Conservation (phyloP, 2,329 filamentous ascomycete genomes). For the Xylaria sp. region DNA sequence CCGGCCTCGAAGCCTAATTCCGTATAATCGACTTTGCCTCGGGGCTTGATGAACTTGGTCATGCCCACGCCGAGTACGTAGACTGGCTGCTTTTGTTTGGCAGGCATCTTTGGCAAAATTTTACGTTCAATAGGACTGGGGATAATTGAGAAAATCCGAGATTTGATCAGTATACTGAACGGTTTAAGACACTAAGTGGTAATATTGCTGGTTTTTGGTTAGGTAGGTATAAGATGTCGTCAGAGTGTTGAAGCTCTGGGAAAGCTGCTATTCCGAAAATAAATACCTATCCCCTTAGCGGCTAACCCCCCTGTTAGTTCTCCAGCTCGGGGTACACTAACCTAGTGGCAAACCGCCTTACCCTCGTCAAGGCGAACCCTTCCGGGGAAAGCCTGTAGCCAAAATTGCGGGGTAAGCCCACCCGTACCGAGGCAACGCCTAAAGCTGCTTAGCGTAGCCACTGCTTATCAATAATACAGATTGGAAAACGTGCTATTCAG, state of each 20-base stretch:
- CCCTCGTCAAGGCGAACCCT: not conserved
- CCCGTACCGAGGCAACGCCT: conserved; percentile 17
- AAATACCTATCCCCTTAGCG: not conserved
- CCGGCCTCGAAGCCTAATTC: conserved; percentile 94
- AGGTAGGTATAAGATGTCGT: not conserved
- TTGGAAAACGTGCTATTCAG: too few species aligned
- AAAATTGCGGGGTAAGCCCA: conserved; percentile 10
- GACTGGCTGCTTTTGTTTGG: conserved; percentile 63
- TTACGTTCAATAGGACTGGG: not conserved
- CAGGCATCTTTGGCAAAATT: conserved; percentile 55
- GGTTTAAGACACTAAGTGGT: not conserved
- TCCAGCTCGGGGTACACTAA: not conserved
- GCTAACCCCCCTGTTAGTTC: not conserved
- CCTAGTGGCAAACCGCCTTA: conserved; percentile 8
- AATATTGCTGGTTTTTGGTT: not conserved
- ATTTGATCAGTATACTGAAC: not conserved
- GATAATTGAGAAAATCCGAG: not conserved
- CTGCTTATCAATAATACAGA: not conserved
- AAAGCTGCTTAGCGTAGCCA: conserved; percentile 5
- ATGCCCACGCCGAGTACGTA: conserved; percentile 98
- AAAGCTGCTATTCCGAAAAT: not conserved
- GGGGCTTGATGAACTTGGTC: conserved; percentile 99
- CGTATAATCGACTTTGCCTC: conserved; percentile 92
- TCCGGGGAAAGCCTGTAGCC: not conserved
- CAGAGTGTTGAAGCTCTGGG: not conserved